Conservation (phyloP, 2,329 filamentous ascomycete genomes). For the Gremmenia infestans region DNA sequence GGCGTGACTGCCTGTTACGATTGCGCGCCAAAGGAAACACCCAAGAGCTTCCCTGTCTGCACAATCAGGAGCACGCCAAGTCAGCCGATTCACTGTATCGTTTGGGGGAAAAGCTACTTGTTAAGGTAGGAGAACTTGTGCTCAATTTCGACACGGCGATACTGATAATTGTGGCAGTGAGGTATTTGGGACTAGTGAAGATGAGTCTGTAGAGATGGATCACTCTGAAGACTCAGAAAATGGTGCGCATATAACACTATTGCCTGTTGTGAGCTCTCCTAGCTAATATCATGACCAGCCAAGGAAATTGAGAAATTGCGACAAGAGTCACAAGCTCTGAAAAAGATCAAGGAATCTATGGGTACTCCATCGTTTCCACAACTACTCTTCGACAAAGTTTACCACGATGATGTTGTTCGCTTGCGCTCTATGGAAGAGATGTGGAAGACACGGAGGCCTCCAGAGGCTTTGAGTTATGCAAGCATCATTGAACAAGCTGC, state of each 20-base stretch:
- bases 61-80: conserved; percentile 95
- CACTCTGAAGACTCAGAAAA: conserved; percentile 78
- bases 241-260: conserved; percentile 39
- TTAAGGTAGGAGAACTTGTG: conserved; percentile 53
- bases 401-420: conserved; percentile 75
- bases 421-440: conserved; percentile 87
- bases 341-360: conserved; percentile 75
- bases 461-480: conserved; percentile 68
- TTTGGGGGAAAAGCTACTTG: conserved; percentile 96
- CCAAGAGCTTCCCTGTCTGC: conserved; percentile 92
- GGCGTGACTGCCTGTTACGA: conserved; percentile 93
- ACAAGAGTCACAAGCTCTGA: conserved; percentile 77
- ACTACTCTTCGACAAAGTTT: conserved; percentile 90
- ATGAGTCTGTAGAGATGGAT: conserved; percentile 74
- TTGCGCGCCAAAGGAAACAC: conserved; percentile 81
- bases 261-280: conserved; percentile 4
- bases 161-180: conserved; percentile 47
- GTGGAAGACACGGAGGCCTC: conserved; percentile 82
- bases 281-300: conserved; percentile 36
- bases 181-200: conserved; percentile 87
- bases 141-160: neutral
- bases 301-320: conserved; percentile 84
- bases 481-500: conserved; percentile 50
- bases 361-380: conserved; percentile 72
- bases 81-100: conserved; percentile 96